Evolutionary conservation across 495 filamentous ascomycete species (phyloP).

Genomic region (Parmelia sp.): DNA sequence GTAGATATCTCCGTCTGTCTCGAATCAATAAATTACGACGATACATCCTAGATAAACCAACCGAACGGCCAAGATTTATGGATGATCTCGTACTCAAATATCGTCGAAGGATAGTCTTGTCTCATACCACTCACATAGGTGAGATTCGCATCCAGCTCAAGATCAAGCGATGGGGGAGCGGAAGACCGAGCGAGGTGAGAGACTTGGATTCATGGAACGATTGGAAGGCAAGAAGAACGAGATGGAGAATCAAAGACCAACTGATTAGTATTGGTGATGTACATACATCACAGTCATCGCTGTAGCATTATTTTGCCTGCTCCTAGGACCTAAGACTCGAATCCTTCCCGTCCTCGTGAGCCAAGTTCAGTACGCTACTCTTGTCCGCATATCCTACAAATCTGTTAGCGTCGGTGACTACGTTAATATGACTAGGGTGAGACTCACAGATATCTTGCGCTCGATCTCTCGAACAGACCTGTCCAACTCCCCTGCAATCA

Average conservation of each 20-base stretch:
- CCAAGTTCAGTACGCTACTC: slow-evolving; percentile 66
- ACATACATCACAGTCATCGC: background rate
- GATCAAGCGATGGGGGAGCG: slow-evolving; percentile 42
- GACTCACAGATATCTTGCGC: slow-evolving; percentile 82
- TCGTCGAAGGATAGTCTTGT: slow-evolving; percentile 44
- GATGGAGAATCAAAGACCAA: background rate
- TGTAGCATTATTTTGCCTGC: background rate
- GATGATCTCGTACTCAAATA: slow-evolving; percentile 51
- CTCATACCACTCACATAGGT: slow-evolving; percentile 37
- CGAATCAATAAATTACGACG: slow-evolving; percentile 48
- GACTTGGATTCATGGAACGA: slow-evolving; percentile 31
- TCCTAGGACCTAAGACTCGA: background rate
- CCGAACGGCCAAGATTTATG: background rate
- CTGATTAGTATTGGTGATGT: background rate
- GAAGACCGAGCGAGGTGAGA: slow-evolving; percentile 53
- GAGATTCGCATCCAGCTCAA: slow-evolving; percentile 50
- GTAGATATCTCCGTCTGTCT: slow-evolving; percentile 28
- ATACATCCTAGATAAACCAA: slow-evolving; percentile 34
- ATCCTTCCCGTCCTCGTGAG: background rate
- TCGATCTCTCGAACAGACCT: slow-evolving; percentile 86
- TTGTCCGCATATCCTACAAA: slow-evolving; percentile 72
- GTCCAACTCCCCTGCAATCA: slow-evolving; percentile 89
- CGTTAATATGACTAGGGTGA: background rate
- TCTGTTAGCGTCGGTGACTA: slow-evolving; percentile 25
- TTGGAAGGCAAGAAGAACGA: slow-evolving; percentile 28